Evolutionary conservation across 345 rosid species (phyloP), one percentile per base, ranked within the genome.

Genomic region (Murraya paniculata): DNA sequence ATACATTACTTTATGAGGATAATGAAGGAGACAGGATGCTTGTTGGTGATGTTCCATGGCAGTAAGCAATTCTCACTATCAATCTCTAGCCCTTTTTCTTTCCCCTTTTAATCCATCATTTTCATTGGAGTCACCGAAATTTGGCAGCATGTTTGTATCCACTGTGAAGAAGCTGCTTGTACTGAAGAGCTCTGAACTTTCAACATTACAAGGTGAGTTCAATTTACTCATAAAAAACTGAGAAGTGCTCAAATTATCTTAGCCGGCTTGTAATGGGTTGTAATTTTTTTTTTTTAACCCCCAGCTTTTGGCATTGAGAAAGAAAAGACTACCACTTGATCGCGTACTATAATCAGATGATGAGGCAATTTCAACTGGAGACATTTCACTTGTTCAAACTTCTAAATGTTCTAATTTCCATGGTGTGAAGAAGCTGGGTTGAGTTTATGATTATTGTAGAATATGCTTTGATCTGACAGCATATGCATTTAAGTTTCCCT

Each of bases 11-110:
- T 39, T 87, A 87, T 28, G 86, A 87, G 77, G 90, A 87, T 45
- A 87, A 71, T 13, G 90, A 87, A 85, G 90, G 90, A 18, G 90
- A 87, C 78, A 81, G 72, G 79, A 81, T 87, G 28, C 90, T 87
- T 28, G 90, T 85, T 53, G 88, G 90, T 8, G 90, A 87, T 79
- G 85, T 85, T 38, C 90, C 90, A 2, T 87, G 90, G 90, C 75
- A 83, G 88, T 87, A 83, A 74, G 90, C 14, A 27, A 14, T 28
- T 28, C 58, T 7, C 21, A 6, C 58, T 31, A 8, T 9, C 14
- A 65, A 9, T 21, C 50, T 21, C 59, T 62, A 28, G 60, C 13
- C 55, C 11, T 14, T 5, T 50, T 19, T 16, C 4, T 50, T 50
- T 4, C 0, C 0, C 2, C 6, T 53, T 53, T 18, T 45, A 13